Conservation (phyloP, 352 stramenopile species). For the Phytophthora rubi region DNA sequence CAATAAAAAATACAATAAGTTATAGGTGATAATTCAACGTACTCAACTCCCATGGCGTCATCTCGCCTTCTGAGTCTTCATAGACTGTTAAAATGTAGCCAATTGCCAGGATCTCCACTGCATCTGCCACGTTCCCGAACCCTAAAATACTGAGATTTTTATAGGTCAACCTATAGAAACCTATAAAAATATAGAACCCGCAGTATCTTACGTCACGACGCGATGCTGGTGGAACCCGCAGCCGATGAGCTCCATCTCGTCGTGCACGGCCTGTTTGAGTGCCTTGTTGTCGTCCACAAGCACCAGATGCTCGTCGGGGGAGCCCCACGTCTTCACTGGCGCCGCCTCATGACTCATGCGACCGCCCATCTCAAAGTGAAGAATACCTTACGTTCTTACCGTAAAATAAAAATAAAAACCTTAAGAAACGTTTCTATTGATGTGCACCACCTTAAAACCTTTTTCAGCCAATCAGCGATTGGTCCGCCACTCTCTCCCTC, state of each 20-base stretch:
- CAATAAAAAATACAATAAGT: constrained; percentile 13
- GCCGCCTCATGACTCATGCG: constrained; percentile 17
- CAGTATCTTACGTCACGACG: constrained; percentile 61
- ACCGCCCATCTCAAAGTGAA: constrained; percentile 20
- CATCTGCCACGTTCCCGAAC: constrained; percentile 88
- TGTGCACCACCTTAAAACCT: neutral
- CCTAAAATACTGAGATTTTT: constrained; percentile 62
- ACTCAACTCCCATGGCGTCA: constrained; percentile 83
- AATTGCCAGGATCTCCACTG: constrained; percentile 91
- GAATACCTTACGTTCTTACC: neutral
- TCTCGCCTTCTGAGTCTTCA: constrained; percentile 63
- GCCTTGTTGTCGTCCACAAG: constrained; percentile 67
- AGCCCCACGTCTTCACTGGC: constrained; percentile 36
- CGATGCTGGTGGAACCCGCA: constrained; percentile 76
- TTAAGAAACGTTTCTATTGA: neutral
- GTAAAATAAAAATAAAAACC: neutral
- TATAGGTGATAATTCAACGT: constrained; percentile 22
- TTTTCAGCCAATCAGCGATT: constrained; percentile 8
- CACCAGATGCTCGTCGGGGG: constrained; percentile 26
- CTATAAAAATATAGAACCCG: constrained; percentile 22
- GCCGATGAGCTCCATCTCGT: constrained; percentile 80
- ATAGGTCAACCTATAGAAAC: constrained; percentile 27
- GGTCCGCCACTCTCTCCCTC: constrained; percentile 3
- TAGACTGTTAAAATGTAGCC: constrained; percentile 89
- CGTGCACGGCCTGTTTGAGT: constrained; percentile 70